These are phyloP conservation scores for Chrysosporium keratinophilum DNA, from an alignment of 2,329 filamentous ascomycete genomes.

Conservation along the genomic window DNA sequence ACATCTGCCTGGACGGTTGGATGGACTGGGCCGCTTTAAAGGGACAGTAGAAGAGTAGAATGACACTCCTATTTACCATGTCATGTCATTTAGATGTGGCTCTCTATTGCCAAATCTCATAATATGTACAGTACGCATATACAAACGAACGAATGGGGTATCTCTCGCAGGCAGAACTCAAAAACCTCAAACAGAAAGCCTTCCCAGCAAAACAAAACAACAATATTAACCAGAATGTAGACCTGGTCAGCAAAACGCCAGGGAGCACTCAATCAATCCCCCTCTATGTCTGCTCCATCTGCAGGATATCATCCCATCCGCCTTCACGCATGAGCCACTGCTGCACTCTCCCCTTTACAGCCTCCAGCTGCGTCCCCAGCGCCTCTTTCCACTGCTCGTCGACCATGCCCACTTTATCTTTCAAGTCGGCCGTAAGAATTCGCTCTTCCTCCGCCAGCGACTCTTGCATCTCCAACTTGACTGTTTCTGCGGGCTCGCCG, in stretches of 20 bases:
- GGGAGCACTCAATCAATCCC: neutral
- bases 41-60: too few relatives aligned
- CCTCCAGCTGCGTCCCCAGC: slow-evolving; percentile 64
- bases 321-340: slow-evolving; percentile 63
- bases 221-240: neutral
- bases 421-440: slow-evolving; percentile 69
- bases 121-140: neutral
- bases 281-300: slow-evolving; percentile 33
- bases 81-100: neutral
- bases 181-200: neutral
- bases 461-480: slow-evolving; percentile 42
- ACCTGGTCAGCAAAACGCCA: slow-evolving; percentile 9
- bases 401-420: slow-evolving; percentile 84
- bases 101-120: neutral
- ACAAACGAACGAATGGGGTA: slow-evolving; percentile 11
- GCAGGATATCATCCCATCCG: slow-evolving; percentile 76
- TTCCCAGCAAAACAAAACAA: neutral
- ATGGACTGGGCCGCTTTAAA: too few relatives aligned
- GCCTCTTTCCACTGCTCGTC: slow-evolving; percentile 86
- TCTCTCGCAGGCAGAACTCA: slow-evolving; percentile 6
- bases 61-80: neutral
- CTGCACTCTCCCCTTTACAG: slow-evolving; percentile 63
- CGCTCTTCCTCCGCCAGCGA: slow-evolving; percentile 58
- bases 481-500: slow-evolving; percentile 35
- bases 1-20: neutral